A percentile compares a stretch with the other conserved stretches of the same genome.
Evolutionary conservation across 2,329 filamentous ascomycete species (phyloP).

Genomic region (Fusarium udum): DNA sequence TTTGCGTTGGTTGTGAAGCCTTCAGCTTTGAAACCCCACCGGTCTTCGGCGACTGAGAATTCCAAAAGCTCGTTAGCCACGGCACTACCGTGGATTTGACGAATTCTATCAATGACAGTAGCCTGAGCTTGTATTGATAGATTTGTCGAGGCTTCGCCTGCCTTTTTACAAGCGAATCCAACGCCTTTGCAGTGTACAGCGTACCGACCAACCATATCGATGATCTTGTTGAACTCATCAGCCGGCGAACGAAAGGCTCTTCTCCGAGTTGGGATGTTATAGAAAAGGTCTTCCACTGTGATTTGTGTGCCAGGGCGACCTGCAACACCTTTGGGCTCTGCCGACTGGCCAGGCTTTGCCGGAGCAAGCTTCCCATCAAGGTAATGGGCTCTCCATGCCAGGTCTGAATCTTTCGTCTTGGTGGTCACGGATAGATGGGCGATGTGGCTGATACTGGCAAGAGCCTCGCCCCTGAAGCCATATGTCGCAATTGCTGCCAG

Average conservation of each 20-base stretch:
- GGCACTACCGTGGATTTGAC: slow-evolving; percentile 84
- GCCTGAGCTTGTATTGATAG: slow-evolving; percentile 81
- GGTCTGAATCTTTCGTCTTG: slow-evolving; percentile 85
- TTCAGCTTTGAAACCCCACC: slow-evolving; percentile 84
- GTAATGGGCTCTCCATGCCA: slow-evolving; percentile 92
- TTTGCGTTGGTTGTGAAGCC: slow-evolving; percentile 93
- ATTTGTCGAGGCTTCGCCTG: slow-evolving; percentile 84
- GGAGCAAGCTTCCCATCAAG: slow-evolving; percentile 82
- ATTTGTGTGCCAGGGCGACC: slow-evolving; percentile 93
- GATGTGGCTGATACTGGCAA: slow-evolving; percentile 98
- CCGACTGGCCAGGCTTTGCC: slow-evolving; percentile 84
- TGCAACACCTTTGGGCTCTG: slow-evolving; percentile 87
- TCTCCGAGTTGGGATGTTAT: slow-evolving; percentile 89
- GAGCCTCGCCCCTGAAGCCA: slow-evolving; percentile 94
- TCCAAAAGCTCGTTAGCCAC: slow-evolving; percentile 90
- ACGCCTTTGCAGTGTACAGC: slow-evolving; percentile 92
- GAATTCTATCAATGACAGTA: slow-evolving; percentile 81
- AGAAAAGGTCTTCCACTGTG: slow-evolving; percentile 95
- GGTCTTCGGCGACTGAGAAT: slow-evolving; percentile 75
- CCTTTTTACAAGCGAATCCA: slow-evolving; percentile 95
- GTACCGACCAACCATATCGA: slow-evolving; percentile 93
- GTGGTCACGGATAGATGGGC: slow-evolving; percentile 96
- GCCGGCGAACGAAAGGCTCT: slow-evolving; percentile 89
- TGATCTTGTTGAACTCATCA: slow-evolving; percentile 97
- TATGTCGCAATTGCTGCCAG: slow-evolving; percentile 90